These are phyloP conservation scores for Colletotrichum lindemuthianum DNA, from an alignment of 2,329 filamentous ascomycete genomes.

Conservation along the genomic window DNA sequence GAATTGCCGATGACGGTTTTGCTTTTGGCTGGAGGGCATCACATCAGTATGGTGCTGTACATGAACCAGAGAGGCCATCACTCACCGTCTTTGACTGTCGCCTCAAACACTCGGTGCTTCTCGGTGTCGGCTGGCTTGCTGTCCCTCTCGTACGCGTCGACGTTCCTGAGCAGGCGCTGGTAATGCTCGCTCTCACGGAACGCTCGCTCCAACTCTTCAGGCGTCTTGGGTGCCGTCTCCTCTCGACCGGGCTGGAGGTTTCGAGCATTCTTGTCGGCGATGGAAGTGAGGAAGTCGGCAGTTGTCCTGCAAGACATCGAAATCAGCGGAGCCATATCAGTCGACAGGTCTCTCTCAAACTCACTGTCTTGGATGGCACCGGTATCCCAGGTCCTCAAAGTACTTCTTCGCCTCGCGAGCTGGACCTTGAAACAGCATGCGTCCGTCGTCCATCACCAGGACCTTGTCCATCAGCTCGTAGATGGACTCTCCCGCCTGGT, in stretches of 20 bases:
- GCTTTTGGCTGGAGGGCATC: slow-evolving; percentile 62
- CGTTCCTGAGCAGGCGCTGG: slow-evolving; percentile 64
- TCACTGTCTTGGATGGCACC: slow-evolving; percentile 60
- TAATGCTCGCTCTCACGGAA: slow-evolving; percentile 69
- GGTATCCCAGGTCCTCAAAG: slow-evolving; percentile 79
- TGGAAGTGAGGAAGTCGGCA: slow-evolving; percentile 75
- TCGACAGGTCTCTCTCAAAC: background rate
- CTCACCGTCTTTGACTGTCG: slow-evolving; percentile 25
- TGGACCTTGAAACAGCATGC: slow-evolving; percentile 80
- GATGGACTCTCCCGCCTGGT: slow-evolving; percentile 56
- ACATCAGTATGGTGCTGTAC: background rate
- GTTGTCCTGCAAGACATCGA: slow-evolving; percentile 56
- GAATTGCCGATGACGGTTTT: slow-evolving; percentile 75
- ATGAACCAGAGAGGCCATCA: background rate
- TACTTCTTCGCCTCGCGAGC: slow-evolving; percentile 74
- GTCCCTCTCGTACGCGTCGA: slow-evolving; percentile 51
- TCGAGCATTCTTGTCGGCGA: slow-evolving; percentile 74
- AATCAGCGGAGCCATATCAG: slow-evolving; percentile 60
- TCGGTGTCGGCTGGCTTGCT: slow-evolving; percentile 50
- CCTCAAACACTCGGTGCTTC: slow-evolving; percentile 32
- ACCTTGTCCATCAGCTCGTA: slow-evolving; percentile 78
- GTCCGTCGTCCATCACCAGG: slow-evolving; percentile 77
- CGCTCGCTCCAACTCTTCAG: slow-evolving; percentile 68
- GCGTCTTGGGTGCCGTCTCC: slow-evolving; percentile 68
- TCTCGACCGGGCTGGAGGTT: slow-evolving; percentile 69